Percentiles rank a stretch among this genome's conserved stretches.
Evolutionary conservation across 106 monocot species (phyloP).

Genomic region (Posidonia australis): DNA sequence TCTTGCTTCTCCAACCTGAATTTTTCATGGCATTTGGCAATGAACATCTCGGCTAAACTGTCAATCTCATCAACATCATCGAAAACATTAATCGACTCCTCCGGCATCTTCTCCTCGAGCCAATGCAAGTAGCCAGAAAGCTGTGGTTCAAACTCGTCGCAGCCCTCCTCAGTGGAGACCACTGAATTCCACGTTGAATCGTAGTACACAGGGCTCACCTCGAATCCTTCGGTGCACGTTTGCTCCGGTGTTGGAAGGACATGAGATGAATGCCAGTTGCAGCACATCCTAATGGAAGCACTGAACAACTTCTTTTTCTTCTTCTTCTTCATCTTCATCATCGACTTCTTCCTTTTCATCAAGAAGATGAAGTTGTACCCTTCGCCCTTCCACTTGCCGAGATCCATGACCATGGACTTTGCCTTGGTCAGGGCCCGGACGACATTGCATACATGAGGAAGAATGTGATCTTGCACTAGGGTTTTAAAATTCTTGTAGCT

Average conservation of each 20-base stretch:
- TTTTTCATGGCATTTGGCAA: constrained; percentile 75
- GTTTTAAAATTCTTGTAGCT: constrained; percentile 40
- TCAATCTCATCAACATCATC: constrained; percentile 43
- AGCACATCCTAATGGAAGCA: constrained; percentile 13
- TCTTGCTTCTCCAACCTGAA: constrained; percentile 89
- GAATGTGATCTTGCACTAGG: constrained; percentile 34
- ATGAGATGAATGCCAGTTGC: constrained; percentile 31
- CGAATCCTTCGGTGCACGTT: constrained; percentile 10
- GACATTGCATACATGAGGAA: constrained; percentile 20
- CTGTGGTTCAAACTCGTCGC: constrained; percentile 5
- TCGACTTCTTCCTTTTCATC: constrained; percentile 2
- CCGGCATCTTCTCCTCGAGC: constrained; percentile 41
- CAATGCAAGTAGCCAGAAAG: constrained; percentile 50
- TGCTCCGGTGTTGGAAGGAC: constrained; percentile 34
- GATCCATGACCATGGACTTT: constrained; percentile 28
- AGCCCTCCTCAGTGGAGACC: constrained; percentile 9
- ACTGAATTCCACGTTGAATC: constrained; percentile 61
- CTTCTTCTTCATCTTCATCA: constrained; percentile 12
- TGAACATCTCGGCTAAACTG: constrained; percentile 71
- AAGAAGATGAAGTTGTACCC: neutral
- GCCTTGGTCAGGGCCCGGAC: constrained; percentile 25
- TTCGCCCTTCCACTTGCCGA: constrained; percentile 15
- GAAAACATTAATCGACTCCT: neutral
- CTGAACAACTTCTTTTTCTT: constrained; percentile 19
- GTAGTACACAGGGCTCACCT: constrained; percentile 19